Base-by-base conservation (phyloP, 2,329 filamentous ascomycete genomes). In the Xylaria sp. region DNA sequence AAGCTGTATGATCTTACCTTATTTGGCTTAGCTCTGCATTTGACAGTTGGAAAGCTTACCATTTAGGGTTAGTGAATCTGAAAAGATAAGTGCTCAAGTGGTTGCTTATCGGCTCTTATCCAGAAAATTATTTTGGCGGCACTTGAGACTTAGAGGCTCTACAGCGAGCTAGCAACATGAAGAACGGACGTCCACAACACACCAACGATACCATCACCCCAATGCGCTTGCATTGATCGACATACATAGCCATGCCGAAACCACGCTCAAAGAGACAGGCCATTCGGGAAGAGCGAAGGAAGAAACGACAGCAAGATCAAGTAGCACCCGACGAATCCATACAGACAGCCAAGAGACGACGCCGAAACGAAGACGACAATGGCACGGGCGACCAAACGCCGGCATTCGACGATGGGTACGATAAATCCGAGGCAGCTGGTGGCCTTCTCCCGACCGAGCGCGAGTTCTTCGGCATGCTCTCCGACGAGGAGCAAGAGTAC, bases 401-500 rank as follows among this genome's bases (percentile, higher is more conserved):
- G 14, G 55, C 39, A 8, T 74, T 74, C 61, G 67, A 75, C 53
- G 61, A 73, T 69, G 75, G 71, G 48, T 65, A 72, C 54, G 72
- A 74, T 1, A 64, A 74, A n/a, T 45, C 64, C 7, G 60, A 64
- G 48, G 24, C 65, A 9, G 48, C 47, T 39, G 56, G 36, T 48
- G 61, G 61, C 34, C 71, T 69, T 7, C 69, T 68, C 17, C 67
- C 69, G 9, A 61, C 80, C 9, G 92, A 93, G 68, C 88, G 85
- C 73, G 90, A 93, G 65, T 99, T 97, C 83, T 98, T 97, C 75
- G 96, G 96, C 71, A 90, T 98, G 85, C 90, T 99, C 30, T 92
- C 93, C 75, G 91, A 97, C 63, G 89, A 97, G 73, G 96, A 99
- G 83, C 93, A 97, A 78, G 94, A 98, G 80, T 98, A 98, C 80